These are phyloP conservation scores for Daldinia decipiens DNA, from an alignment of 495 filamentous ascomycete genomes.

Conservation along the genomic window DNA sequence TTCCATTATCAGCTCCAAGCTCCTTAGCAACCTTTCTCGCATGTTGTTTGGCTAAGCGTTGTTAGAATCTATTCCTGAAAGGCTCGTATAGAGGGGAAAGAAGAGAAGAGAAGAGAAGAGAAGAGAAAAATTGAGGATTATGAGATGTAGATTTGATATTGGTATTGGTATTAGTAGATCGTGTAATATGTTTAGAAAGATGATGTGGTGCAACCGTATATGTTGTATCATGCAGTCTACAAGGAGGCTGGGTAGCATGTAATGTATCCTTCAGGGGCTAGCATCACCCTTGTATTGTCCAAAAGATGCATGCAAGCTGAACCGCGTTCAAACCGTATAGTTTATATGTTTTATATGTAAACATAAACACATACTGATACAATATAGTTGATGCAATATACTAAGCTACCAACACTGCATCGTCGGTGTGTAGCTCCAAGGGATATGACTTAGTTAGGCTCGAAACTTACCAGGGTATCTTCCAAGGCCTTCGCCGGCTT, in stretches of 20 bases:
- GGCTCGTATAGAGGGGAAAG: background rate
- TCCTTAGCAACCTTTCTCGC: slow-evolving; percentile 75
- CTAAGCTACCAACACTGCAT: background rate
- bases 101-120: background rate
- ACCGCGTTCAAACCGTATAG: background rate
- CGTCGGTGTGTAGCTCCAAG: slow-evolving; percentile 8
- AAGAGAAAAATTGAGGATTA: background rate
- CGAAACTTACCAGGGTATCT: slow-evolving; percentile 57
- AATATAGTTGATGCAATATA: background rate
- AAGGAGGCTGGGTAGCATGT: background rate
- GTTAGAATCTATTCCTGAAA: slow-evolving; percentile 18
- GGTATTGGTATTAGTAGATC: background rate
- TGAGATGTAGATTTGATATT: background rate
- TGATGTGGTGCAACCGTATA: background rate
- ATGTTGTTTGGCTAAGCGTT: slow-evolving; percentile 76
- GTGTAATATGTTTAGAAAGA: background rate
- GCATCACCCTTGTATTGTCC: background rate
- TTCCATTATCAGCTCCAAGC: slow-evolving; percentile 68
- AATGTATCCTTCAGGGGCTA: background rate
- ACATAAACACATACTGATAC: slow-evolving; percentile 1
- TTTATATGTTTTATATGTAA: too few relatives aligned
- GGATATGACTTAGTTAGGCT: slow-evolving; percentile 14
- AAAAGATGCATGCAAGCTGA: slow-evolving; percentile 2
- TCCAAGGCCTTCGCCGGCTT: slow-evolving; percentile 33
- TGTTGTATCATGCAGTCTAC: slow-evolving; percentile 11